Conservation (phyloP, 2,329 filamentous ascomycete genomes). For the Aspergillus costaricaensis region DNA sequence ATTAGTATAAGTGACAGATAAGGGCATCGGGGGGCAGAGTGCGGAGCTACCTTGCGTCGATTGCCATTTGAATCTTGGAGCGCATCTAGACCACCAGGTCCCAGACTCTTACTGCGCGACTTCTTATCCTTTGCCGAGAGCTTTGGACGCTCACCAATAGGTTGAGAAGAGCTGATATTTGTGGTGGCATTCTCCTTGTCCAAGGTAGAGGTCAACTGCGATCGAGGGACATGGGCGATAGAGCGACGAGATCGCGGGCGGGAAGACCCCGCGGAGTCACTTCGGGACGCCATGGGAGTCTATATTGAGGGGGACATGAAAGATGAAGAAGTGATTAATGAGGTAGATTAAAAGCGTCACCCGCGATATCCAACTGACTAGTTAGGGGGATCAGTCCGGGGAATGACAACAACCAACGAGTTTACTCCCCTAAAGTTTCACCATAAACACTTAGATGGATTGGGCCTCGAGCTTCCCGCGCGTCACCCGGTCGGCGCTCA, state of each 20-base stretch:
- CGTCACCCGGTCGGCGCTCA: constrained; percentile 32
- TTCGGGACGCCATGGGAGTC: constrained; percentile 37
- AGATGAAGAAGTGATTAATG: not conserved
- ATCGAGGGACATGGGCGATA: constrained; percentile 62
- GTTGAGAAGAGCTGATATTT: constrained; percentile 57
- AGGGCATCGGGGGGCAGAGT: constrained; percentile 3
- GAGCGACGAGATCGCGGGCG: constrained; percentile 64
- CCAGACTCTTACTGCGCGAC: constrained; percentile 92
- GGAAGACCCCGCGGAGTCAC: constrained; percentile 34
- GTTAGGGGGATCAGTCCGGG: too few species aligned
- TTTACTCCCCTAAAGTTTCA: too few species aligned
- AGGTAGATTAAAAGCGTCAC: not conserved
- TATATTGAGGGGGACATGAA: constrained; percentile 18
- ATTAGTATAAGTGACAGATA: constrained; percentile 7
- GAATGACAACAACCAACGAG: not conserved
- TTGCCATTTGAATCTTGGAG: constrained; percentile 76
- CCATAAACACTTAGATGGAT: too few species aligned
- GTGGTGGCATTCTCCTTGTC: constrained; percentile 80
- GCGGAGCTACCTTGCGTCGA: constrained; percentile 68
- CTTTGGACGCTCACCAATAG: constrained; percentile 27
- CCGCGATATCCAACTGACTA: too few species aligned
- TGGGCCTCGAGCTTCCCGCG: constrained; percentile 21
- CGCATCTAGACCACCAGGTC: constrained; percentile 84
- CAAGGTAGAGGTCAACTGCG: constrained; percentile 49
- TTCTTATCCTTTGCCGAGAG: constrained; percentile 58